Base-by-base conservation (phyloP, 1,139 yeast genomes). In the Yamadazyma blattariae region DNA sequence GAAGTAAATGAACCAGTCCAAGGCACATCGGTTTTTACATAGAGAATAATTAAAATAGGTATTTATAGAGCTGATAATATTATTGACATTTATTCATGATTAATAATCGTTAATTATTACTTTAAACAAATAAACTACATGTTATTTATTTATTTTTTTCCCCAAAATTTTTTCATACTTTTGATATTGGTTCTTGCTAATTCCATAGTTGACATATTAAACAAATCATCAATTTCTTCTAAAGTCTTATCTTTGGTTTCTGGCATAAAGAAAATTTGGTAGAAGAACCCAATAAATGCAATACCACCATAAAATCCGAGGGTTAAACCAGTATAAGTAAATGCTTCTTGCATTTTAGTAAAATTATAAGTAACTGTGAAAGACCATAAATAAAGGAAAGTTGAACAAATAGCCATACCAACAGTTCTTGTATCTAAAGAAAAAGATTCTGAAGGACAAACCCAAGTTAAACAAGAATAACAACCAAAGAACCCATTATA, bases 351-450 rank as follows among this genome's bases (percentile, higher is more conserved):
- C 55, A 59, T 26, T 46, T 52, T 32, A 83, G 77, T 65, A 12
- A 83, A 79, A 10, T 82, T 75, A 64, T 80, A 76, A 1, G 89
- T 82, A 60, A 85, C 82, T 40, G 79, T 74, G 69, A 85, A 85
- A 53, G 88, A 88, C 65, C 81, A 79, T 30, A 82, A 43, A 95
- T 95, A 86, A 64, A 85, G 86, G 24, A 85, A 77, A 19, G 86
- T 85, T 28, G 78, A 70, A 35, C 90, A 82, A 35, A 86, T 64
- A 30, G 90, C 81, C 69, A 86, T 83, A 41, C 88, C 87, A 65
- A 83, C 82, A 23, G 90, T 77, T 64, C 92, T 77, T 46, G 85
- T 80, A 51, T 90, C 78, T 45, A 84, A 69, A 36, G 95, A 90
- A 61, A 78, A 86, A 29, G 84, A 69, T 61, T 87, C 96, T 26